phyloP scores from a whole-genome alignment of 805 yeast genomes.

The Debaryomyces tyrocola region DNA sequence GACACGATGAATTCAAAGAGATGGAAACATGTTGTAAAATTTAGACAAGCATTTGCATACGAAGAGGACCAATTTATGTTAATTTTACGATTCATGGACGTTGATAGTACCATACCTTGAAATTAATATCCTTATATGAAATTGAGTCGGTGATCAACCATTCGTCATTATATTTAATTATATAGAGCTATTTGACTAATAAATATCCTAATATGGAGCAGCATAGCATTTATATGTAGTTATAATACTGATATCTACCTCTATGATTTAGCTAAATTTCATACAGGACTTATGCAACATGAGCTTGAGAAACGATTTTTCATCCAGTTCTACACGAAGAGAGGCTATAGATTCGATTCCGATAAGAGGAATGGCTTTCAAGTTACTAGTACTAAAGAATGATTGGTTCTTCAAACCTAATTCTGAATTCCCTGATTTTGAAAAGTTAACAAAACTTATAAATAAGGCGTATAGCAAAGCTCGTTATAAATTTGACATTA shows the following conservation, averaged over 20 bases:
- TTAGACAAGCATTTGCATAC: slow-evolving; percentile 33
- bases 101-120: slow-evolving; percentile 11
- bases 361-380: slow-evolving; percentile 16
- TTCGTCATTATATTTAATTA: too few relatives aligned
- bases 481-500: slow-evolving; percentile 41
- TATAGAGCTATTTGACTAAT: too few relatives aligned
- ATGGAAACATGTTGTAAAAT: slow-evolving; percentile 43
- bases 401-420: slow-evolving; percentile 18
- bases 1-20: slow-evolving; percentile 37
- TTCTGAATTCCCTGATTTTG: slow-evolving; percentile 3
- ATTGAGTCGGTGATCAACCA: too few relatives aligned
- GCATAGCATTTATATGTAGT: too few relatives aligned
- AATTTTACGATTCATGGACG: slow-evolving; percentile 34
- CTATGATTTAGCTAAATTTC: too few relatives aligned
- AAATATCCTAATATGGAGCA: too few relatives aligned
- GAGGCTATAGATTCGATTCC: too few relatives aligned
- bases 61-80: slow-evolving; percentile 42
- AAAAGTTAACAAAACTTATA: slow-evolving; percentile 28
- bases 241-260: too few relatives aligned
- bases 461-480: slow-evolving; percentile 54
- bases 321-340: too few relatives aligned
- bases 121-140: neutral
- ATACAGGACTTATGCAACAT: too few relatives aligned
- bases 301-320: too few relatives aligned
- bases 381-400: slow-evolving; percentile 20